Percentiles rank a stretch among this genome's conserved stretches.
Conservation (phyloP, 176 grass and related monocot species). For the Cenchrus americanus region DNA sequence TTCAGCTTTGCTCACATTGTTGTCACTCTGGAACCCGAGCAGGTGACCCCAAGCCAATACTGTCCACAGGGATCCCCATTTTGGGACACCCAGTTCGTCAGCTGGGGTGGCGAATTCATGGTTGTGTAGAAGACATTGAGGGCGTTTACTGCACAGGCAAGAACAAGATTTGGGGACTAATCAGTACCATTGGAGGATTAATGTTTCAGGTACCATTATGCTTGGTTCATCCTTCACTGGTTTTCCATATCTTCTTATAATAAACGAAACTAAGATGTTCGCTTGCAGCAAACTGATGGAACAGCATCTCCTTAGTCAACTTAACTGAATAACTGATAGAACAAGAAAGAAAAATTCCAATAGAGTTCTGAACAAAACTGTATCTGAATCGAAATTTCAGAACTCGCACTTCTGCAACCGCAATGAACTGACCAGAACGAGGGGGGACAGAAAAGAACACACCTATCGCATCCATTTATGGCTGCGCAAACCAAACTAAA, state of each 20-base stretch:
- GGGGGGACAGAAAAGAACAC: slow-evolving; percentile 7
- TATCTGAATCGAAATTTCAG: neutral
- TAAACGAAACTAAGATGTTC: neutral
- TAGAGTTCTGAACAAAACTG: neutral
- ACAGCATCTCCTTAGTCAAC: neutral
- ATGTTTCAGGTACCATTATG: slow-evolving; percentile 28
- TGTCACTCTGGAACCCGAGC: slow-evolving; percentile 70
- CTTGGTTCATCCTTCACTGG: neutral
- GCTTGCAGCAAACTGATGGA: slow-evolving; percentile 9
- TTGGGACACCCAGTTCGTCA: slow-evolving; percentile 75
- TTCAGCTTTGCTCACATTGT: slow-evolving; percentile 77
- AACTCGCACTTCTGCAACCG: neutral
- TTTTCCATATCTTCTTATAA: neutral
- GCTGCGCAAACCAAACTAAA: slow-evolving; percentile 5
- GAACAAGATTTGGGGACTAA: neutral
- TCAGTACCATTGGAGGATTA: slow-evolving; percentile 3
- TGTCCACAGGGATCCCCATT: slow-evolving; percentile 92
- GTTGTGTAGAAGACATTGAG: slow-evolving; percentile 75
- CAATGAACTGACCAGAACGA: slow-evolving; percentile 3
- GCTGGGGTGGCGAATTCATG: slow-evolving; percentile 72
- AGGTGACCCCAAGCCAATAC: slow-evolving; percentile 73
- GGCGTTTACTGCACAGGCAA: slow-evolving; percentile 65
- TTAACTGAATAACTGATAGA: slow-evolving; percentile 1
- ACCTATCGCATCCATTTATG: neutral
- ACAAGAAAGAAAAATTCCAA: slow-evolving; percentile 1